Conservation (phyloP, 495 filamentous ascomycete genomes). For the Platismatia glauca region DNA sequence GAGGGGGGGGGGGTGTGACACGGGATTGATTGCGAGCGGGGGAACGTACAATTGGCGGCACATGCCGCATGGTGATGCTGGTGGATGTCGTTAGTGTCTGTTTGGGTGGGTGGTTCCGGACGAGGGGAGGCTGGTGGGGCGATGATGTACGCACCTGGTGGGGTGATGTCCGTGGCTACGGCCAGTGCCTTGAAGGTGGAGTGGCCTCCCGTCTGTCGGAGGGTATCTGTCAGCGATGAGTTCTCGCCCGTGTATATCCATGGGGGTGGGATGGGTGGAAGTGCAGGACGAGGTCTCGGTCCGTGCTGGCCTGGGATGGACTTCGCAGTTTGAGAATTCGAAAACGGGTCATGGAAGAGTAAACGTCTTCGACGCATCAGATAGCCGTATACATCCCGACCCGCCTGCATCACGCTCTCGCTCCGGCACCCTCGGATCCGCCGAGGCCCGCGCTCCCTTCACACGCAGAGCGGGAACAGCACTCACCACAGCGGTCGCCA, state of each 20-base stretch:
- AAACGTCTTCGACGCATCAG: too few species aligned
- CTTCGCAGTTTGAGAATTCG: too few species aligned
- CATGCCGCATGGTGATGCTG: conserved; percentile 41
- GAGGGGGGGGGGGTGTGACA: background rate
- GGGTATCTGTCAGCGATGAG: background rate
- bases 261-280: background rate
- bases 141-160: conserved; percentile 47
- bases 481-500: conserved; percentile 68
- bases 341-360: too few species aligned
- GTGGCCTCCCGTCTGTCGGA: conserved; percentile 48
- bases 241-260: background rate
- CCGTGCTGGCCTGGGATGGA: background rate
- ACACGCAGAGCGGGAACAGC: too few species aligned
- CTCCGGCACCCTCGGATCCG: too few species aligned
- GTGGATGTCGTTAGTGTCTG: background rate
- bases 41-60: conserved; percentile 40
- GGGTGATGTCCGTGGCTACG: conserved; percentile 70
- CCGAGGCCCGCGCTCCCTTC: too few species aligned
- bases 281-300: background rate
- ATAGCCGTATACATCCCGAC: too few species aligned
- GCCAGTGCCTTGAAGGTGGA: conserved; percentile 70
- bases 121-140: conserved; percentile 8
- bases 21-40: background rate
- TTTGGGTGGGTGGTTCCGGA: background rate
- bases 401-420: too few species aligned